These are phyloP conservation scores for Penicillium aurantiogriseum DNA, from an alignment of 2,329 filamentous ascomycete genomes.

Conservation along the genomic window DNA sequence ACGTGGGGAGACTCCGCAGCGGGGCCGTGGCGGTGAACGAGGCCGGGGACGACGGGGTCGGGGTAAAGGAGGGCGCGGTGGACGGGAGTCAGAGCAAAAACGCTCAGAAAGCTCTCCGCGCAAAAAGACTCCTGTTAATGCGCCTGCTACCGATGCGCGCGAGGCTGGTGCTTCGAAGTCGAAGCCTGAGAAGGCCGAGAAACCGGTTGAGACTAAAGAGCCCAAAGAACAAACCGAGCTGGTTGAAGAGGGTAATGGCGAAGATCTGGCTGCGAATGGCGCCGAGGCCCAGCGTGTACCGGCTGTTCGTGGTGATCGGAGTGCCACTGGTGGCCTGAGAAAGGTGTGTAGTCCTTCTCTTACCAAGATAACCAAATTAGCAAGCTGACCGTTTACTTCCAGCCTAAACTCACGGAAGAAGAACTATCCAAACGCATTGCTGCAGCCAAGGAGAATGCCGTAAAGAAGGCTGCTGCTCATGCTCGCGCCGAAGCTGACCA, in stretches of 20 bases:
- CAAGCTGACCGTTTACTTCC: constrained; percentile 28
- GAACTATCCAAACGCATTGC: constrained; percentile 62
- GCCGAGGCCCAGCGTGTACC: constrained; percentile 34
- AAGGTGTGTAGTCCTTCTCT: constrained; percentile 36
- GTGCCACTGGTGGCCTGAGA: constrained; percentile 53
- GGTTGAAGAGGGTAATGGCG: constrained; percentile 14
- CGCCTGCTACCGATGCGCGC: constrained; percentile 12
- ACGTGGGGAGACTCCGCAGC: constrained; percentile 27
- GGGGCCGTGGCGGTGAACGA: constrained; percentile 31
- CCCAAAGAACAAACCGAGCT: constrained; percentile 11
- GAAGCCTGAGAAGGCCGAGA: constrained; percentile 13
- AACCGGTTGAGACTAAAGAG: constrained; percentile 13
- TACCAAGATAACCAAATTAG: not conserved
- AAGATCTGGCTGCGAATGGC: constrained; percentile 14
- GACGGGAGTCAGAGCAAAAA: constrained; percentile 20
- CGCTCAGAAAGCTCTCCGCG: constrained; percentile 19
- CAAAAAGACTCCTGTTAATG: constrained; percentile 19
- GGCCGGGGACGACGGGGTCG: constrained; percentile 31
- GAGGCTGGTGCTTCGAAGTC: constrained; percentile 18
- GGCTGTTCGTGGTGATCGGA: constrained; percentile 56
- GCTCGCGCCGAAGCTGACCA: constrained; percentile 67
- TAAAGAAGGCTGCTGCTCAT: constrained; percentile 59
- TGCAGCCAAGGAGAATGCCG: constrained; percentile 61
- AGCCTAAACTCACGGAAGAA: constrained; percentile 64
- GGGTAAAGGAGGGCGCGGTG: constrained; percentile 26